phyloP scores from a whole-genome alignment of 2,329 filamentous ascomycete genomes.

The Knoxdaviesia capensis region DNA sequence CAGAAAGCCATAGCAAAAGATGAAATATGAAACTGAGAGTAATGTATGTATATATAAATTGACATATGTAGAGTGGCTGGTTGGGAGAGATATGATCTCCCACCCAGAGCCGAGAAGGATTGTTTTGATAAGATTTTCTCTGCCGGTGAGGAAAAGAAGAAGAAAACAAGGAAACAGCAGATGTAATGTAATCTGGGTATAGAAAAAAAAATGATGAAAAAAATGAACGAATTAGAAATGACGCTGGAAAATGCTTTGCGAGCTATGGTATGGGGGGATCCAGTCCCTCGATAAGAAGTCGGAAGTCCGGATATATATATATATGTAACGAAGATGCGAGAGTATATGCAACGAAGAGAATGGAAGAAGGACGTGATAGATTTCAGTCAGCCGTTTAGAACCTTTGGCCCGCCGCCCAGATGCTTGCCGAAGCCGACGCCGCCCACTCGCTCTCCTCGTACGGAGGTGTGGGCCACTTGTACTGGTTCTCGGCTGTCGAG shows the following conservation, averaged over 20 bases:
- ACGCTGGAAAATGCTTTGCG: background rate
- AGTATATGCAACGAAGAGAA: slow-evolving; percentile 1
- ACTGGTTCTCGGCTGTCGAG: slow-evolving; percentile 20
- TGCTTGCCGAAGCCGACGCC: slow-evolving; percentile 60
- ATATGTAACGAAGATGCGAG: background rate
- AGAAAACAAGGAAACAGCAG: background rate
- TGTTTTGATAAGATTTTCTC: no score
- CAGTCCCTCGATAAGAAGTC: background rate
- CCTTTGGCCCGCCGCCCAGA: slow-evolving; percentile 51
- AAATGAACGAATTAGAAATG: background rate
- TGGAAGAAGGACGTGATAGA: slow-evolving; percentile 2
- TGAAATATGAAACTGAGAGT: background rate
- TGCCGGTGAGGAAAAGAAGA: background rate
- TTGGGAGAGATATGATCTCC: no score
- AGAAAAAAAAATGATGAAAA: slow-evolving; percentile 5
- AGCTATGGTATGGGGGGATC: background rate
- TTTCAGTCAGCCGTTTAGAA: slow-evolving; percentile 19
- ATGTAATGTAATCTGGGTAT: background rate
- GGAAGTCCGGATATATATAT: background rate
- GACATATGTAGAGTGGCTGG: background rate
- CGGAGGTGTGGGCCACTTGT: slow-evolving; percentile 87
- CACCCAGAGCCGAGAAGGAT: no score
- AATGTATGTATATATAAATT: background rate
- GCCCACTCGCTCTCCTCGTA: slow-evolving; percentile 92
- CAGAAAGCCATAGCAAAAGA: background rate